Base-by-base conservation (phyloP, 1,284 basidiomycete species). In the Heterobasidion irregulare region DNA sequence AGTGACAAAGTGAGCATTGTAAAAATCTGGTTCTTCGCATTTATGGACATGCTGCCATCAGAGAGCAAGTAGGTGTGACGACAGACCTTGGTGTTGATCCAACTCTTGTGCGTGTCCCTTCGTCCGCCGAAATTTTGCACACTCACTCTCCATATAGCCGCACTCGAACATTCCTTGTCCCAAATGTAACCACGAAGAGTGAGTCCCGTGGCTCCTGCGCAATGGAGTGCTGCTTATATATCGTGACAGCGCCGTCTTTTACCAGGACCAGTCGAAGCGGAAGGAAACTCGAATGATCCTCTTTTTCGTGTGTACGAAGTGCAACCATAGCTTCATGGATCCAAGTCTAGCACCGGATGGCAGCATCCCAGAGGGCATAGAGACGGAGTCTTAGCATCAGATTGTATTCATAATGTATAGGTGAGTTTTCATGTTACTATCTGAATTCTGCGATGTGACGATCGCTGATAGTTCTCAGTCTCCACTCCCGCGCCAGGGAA, bases 191-290 rank as follows among this genome's bases (percentile, higher is more conserved):
- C 73, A 86, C 58, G 80, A 88, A 62, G 89, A 91, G 89, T 89
- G 66, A 60, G 84, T 74, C 8, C 8, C 35, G 6, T 49, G 41
- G 41, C 32, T 52, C 53, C 38, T 50, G 13, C 51, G 32, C 51
- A 43, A 35, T 51, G 41, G 26, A 46, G 36, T 15, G 53, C 38
- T 46, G 56, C 56, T 47, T 33, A 55, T 50, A 50, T 57, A 38
- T 57, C 34, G 18, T 55, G 16, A n/a, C 55, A 95, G 93, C 65
- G 84, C 91, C 50, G 94, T 97, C 13, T 84, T 90, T 68, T 97
- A 89, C 70, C 94, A 96, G 71, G 94, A 96, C 71, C 94, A 97
- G 69, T 95, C 92, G 13, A 94, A 94, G 67, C 84, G 94, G 53
- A 92, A 90, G 64, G 91, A 94, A 64, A 96, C 89, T 1, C 79